Base-by-base conservation (phyloP, 805 yeast species). In the Vanderwaltozyma verrucispora region DNA sequence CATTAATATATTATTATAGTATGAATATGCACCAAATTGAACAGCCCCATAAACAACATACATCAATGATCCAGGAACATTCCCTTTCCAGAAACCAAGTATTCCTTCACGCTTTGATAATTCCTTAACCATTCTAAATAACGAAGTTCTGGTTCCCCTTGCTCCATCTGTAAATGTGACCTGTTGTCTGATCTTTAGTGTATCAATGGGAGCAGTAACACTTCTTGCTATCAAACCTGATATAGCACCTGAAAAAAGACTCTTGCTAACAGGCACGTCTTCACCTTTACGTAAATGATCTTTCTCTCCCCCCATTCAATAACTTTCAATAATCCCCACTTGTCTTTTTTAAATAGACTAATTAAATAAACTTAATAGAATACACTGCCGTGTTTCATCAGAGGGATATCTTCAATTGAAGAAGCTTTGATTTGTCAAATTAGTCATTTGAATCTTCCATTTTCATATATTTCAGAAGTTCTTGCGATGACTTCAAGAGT, bases 61-160 rank as follows among this genome's bases (percentile, higher is more conserved):
- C 76, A 92, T 73, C 28, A 77, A 57, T 45, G 86, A 86, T 0
- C 97, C 98, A 0, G 98, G 95, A 0, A 85, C 69, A 54, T 92
- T 92, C 0, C 98, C 98, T 56, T 87, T 88, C 97, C 97, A 92
- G n/a, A 89, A 65, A 0, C 86, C 89, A 3, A 58, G 42, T 0
- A 79, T 30, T 1, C 95, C 94, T 57, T 89, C 97, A 25, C 74
- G 67, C 15, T 56, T 53, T 1, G 70, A 44, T 2, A 86, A 69
- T 1, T 64, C 56, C 12, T 42, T 44, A 33, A 74, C 54, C 0
- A 78, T 65, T 15, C 54, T 24, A n/a, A 35, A 14, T 4, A 43
- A 33, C 14, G 15, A 19, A 11, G 26, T 30, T n/a, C 14, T 14
- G 2, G 25, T 27, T n/a, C 13, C 9, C 13, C 16, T 9, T 3